These are phyloP conservation scores for Lathyrus sativus DNA, from an alignment of 306 rosid species.

Conservation along the genomic window DNA sequence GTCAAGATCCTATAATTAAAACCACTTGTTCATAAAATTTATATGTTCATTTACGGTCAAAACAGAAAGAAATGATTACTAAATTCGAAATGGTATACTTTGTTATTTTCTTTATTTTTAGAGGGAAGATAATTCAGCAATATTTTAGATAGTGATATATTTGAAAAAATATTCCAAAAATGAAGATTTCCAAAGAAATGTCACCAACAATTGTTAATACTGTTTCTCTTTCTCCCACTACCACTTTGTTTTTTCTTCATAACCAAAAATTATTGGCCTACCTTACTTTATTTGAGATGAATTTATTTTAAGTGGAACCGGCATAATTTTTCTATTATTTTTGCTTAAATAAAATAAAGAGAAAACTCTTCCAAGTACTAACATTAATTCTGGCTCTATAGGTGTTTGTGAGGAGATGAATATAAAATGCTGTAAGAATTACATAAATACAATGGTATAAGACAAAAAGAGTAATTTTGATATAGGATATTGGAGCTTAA, in stretches of 20 bases:
- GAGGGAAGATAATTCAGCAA: conserved; percentile 7
- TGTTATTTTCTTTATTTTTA: conserved; percentile 35
- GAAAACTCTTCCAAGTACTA: not conserved
- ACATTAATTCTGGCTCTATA: not conserved
- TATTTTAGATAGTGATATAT: not conserved
- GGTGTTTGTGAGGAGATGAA: not conserved
- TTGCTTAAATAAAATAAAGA: not conserved
- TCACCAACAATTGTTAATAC: not conserved
- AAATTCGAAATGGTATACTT: conserved; percentile 15
- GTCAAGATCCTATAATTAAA: not conserved
- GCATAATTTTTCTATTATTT: not conserved
- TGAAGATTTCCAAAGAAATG: not conserved
- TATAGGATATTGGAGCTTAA: conserved; percentile 8
- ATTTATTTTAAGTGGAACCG: conserved; percentile 1
- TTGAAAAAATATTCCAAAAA: not conserved
- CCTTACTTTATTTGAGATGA: not conserved
- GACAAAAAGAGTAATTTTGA: not conserved
- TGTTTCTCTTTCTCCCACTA: not conserved
- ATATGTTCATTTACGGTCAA: not conserved
- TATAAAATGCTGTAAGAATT: too few species aligned
- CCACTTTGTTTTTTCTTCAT: conserved; percentile 6
- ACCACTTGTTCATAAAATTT: not conserved
- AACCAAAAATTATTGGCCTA: not conserved
- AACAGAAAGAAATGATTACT: conserved; percentile 26
- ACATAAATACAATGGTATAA: not conserved